These are phyloP conservation scores for Metarhizium brunneum DNA, from an alignment of 2,329 filamentous ascomycete genomes.

Conservation along the genomic window DNA sequence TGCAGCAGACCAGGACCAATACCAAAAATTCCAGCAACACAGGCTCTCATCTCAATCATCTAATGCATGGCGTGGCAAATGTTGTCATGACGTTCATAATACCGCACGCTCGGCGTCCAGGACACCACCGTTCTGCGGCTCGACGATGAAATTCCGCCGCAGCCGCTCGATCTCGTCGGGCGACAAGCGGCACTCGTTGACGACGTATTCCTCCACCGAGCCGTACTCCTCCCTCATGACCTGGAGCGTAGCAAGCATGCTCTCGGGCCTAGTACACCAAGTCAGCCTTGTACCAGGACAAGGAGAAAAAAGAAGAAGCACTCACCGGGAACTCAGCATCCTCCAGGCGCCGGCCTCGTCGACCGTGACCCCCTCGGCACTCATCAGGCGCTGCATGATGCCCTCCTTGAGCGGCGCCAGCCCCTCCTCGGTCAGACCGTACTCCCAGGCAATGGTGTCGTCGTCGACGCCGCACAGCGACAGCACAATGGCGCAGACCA, in stretches of 20 bases:
- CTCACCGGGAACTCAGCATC: conserved; percentile 35
- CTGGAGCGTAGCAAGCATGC: conserved; percentile 38
- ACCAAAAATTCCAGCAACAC: not conserved
- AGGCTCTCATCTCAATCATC: not conserved
- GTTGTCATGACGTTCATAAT: not conserved
- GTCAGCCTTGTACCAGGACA: not conserved
- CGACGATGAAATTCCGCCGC: conserved; percentile 36
- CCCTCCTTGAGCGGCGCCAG: conserved; percentile 42
- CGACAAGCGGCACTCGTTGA: conserved; percentile 46
- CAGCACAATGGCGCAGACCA: conserved; percentile 58
- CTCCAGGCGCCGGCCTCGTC: conserved; percentile 33
- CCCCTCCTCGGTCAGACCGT: conserved; percentile 56
- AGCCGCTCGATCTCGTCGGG: conserved; percentile 44
- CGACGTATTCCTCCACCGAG: conserved; percentile 54
- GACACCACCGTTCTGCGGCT: conserved; percentile 6
- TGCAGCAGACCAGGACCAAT: not conserved
- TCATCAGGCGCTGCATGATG: conserved; percentile 40
- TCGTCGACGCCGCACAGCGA: conserved; percentile 52
- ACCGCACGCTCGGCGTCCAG: not conserved
- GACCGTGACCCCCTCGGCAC: conserved; percentile 38
- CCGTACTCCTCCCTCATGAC: conserved; percentile 53
- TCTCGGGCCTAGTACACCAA: conserved; percentile 28
- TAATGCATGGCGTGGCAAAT: not conserved
- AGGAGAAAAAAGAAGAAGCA: not conserved
- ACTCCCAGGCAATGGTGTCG: conserved; percentile 55